Percentiles rank a stretch among this genome's conserved stretches.
Conservation (phyloP, 257 asterid genomes). For the Forsythia suspensa region DNA sequence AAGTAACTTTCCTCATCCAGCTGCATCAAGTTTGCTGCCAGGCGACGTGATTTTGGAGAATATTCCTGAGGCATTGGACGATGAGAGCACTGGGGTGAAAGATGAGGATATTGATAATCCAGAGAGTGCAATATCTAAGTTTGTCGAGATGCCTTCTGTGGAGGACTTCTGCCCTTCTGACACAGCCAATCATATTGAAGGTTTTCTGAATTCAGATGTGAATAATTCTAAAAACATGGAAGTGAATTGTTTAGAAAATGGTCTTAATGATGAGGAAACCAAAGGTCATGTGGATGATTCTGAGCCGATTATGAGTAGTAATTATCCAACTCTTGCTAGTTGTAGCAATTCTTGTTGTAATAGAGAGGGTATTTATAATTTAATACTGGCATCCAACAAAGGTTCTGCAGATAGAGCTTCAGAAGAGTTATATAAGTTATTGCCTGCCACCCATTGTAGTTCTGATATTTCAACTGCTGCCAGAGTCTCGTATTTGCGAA, state of each 20-base stretch:
- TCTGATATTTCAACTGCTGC: slow-evolving; percentile 43
- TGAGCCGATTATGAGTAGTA: slow-evolving; percentile 24
- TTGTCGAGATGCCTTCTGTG: not conserved
- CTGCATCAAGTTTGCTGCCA: slow-evolving; percentile 46
- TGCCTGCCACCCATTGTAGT: slow-evolving; percentile 42
- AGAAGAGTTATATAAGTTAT: slow-evolving; percentile 57
- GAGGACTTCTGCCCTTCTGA: slow-evolving; percentile 32
- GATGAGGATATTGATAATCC: not conserved
- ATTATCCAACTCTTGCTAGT: slow-evolving; percentile 22
- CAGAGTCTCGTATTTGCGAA: slow-evolving; percentile 31
- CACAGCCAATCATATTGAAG: slow-evolving; percentile 29
- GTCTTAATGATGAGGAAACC: slow-evolving; percentile 28
- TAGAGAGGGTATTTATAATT: slow-evolving; percentile 38
- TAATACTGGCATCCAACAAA: slow-evolving; percentile 61
- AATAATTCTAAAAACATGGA: slow-evolving; percentile 28
- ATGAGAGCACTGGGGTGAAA: slow-evolving; percentile 14
- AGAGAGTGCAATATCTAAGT: not conserved
- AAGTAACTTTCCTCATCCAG: slow-evolving; percentile 33
- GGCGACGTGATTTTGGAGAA: slow-evolving; percentile 30
- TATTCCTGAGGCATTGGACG: slow-evolving; percentile 32
- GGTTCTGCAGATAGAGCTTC: slow-evolving; percentile 41
- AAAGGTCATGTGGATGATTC: slow-evolving; percentile 17
- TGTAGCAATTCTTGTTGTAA: slow-evolving; percentile 24
- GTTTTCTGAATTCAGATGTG: slow-evolving; percentile 24
- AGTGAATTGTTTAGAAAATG: slow-evolving; percentile 31